These are phyloP conservation scores for Annona squamosa DNA, from an alignment of 164 flowering plant species.

Conservation along the genomic window DNA sequence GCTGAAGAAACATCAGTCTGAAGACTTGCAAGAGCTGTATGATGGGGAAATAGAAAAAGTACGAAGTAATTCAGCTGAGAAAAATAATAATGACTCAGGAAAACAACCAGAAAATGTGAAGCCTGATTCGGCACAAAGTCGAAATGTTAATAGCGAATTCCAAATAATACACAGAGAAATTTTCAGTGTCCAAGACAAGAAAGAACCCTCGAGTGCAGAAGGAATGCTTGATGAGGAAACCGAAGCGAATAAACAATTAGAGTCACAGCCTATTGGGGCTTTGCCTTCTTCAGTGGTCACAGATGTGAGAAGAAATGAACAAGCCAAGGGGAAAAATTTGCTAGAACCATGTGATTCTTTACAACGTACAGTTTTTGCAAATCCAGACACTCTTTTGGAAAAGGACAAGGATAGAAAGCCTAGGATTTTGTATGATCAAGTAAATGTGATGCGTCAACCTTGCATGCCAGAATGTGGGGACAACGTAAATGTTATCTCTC, in stretches of 20 bases:
- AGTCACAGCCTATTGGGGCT: neutral
- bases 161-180: neutral
- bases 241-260: neutral
- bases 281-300: neutral
- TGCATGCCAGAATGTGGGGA: neutral
- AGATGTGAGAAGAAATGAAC: neutral
- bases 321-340: neutral
- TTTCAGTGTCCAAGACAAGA: conserved; percentile 1
- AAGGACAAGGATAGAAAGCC: neutral
- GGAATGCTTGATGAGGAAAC: neutral
- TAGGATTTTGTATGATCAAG: neutral
- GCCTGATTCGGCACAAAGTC: conserved; percentile 6
- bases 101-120: neutral
- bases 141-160: conserved; percentile 7
- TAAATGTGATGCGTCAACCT: neutral
- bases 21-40: conserved; percentile 24
- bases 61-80: neutral
- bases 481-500: neutral
- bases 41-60: conserved; percentile 6
- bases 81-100: neutral
- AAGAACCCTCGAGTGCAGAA: conserved; percentile 2
- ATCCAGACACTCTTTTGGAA: neutral
- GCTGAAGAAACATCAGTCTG: conserved; percentile 28
- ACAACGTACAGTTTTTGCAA: neutral
- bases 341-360: neutral